Base-by-base conservation (phyloP, 2,329 filamentous ascomycete species). In the Dactylellina cionopaga region DNA sequence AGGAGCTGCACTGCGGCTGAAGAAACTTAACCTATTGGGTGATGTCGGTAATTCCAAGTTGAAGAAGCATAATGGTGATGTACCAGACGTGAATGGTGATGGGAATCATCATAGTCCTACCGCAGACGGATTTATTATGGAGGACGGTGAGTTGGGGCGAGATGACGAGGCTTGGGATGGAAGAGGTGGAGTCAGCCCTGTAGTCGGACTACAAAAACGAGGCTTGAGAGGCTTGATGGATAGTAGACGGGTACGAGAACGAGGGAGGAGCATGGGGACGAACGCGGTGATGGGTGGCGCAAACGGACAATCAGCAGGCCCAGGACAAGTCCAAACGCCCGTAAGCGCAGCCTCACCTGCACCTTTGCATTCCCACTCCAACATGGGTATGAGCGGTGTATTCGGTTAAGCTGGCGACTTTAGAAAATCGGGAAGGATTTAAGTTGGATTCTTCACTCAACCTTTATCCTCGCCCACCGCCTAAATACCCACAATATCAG, bases 141-240 rank as follows among this genome's bases (percentile, higher is more conserved):
- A 64, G 76, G 77, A 81, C 78, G 68, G 79, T 77, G 55, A 80
- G 81, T 44, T 80, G 81, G 24, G 82, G 80, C 35, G 43, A 19
- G 77, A 56, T 74, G 82, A 86, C 11, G 90, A 92, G 75, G 83
- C 94, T 0, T 99, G 95, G 94, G 69, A 84, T 81, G 1, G 83
- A 82, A 83, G 86, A 77, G 89, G 90, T 66, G 87, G 96, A 82
- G 80, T 94, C 31, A 93, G 91, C 82, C 92, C 92, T 51, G 94
- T 98, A 1, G 96, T 99, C 76, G 95, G 95, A 0, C 80, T 99
- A 75, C 95, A 99, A 83, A 99, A 99, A 83, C 86, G 95, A 59
- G 95, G 95, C 0, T 80, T 99, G 33, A 85, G 94, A 69, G 95
- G 95, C 0, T 80, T 99, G 76, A 98, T 99, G 95, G 95, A 98